Base-by-base conservation (phyloP, 768 basidiomycete genomes). In the Dioszegia aurantiaca region DNA sequence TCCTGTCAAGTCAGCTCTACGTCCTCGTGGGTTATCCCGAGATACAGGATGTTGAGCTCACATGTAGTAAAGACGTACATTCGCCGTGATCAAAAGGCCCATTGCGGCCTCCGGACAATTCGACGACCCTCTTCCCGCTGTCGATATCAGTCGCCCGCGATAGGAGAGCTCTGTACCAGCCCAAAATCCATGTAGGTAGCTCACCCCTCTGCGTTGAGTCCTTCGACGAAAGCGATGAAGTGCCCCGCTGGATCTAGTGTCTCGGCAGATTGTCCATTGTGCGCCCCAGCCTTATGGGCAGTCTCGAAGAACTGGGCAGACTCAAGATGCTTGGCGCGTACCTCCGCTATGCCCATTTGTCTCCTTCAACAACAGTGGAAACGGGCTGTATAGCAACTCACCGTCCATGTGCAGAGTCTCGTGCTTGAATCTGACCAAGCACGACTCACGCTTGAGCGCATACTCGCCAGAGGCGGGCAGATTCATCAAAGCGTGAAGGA, bases 201-300 rank as follows among this genome's bases (percentile, higher is more conserved):
- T 46, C 46, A 76, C 76, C 72, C 74, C 12, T 69, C 60, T 17
- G 55, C 57, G 41, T 67, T 68, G 26, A 85, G 84, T 0, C 87
- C 88, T 57, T 82, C 80, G 31, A 95, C 83, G 67, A 95, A 97
- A 67, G 86, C 85, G 0, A 87, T 88, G 63, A 93, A 97, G 76
- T 95, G 93, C 8, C 90, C 79, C 65, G 88, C 81, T 0, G 87
- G 87, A 39, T 89, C 80, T 9, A 85, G 79, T 63, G 87, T 80
- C 1, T 78, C 75, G 1, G 67, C 56, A 4, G 83, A 84, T 77
- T 94, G 90, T 6, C 89, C 89, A 0, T 82, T 72, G 0, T 80
- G 77, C 0, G 89, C 88, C 0, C 84, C 83, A 37, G 85, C 82
- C 0, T 82, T 81, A 62, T 95, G 93, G 58, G 91, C 89, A 33